phyloP scores from a whole-genome alignment of 2,329 filamentous ascomycete genomes.

The Cadophora sp. region DNA sequence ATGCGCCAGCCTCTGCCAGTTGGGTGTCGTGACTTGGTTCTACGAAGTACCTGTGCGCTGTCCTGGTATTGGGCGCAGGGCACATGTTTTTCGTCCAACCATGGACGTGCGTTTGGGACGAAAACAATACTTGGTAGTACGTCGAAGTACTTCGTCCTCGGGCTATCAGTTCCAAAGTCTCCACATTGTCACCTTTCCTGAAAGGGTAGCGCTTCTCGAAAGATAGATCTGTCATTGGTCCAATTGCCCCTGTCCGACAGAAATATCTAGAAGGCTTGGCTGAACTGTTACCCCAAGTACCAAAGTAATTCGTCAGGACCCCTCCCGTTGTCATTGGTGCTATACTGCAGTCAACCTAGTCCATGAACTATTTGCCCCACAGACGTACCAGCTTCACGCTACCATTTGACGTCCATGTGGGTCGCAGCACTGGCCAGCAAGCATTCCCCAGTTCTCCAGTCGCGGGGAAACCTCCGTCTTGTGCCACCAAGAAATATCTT shows the following conservation, averaged over 20 bases:
- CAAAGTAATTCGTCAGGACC: constrained; percentile 1
- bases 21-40: constrained; percentile 1
- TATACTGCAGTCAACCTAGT: neutral
- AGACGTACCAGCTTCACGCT: constrained; percentile 4
- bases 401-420: constrained; percentile 11
- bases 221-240: neutral
- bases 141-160: neutral
- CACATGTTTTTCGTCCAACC: constrained; percentile 12
- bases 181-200: too few species aligned
- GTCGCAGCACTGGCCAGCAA: neutral
- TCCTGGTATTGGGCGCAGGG: neutral
- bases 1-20: constrained; percentile 1
- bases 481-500: neutral
- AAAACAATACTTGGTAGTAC: too few species aligned
- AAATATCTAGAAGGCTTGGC: neutral
- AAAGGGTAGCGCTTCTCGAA: neutral
- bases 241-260: neutral
- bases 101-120: constrained; percentile 9
- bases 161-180: neutral
- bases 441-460: neutral
- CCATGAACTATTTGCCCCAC: neutral
- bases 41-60: constrained; percentile 2
- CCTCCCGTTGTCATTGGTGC: neutral
- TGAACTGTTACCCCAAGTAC: neutral
- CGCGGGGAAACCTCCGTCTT: neutral